A percentile compares a stretch with the other conserved stretches of the same genome.
phyloP scores from a whole-genome alignment of 1,284 basidiomycete genomes.

The Crucibulum parvulum region DNA sequence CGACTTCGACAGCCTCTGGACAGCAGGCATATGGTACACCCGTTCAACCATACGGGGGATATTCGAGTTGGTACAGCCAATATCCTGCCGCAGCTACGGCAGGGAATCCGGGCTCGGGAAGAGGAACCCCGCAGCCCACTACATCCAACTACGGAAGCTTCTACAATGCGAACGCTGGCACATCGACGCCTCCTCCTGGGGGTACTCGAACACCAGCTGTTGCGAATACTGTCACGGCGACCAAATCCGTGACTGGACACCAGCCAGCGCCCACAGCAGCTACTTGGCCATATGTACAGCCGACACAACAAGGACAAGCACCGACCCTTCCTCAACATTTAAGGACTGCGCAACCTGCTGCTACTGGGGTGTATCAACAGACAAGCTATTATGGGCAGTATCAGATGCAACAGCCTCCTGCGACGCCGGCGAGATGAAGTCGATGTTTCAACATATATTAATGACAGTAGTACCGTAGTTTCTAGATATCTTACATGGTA shows the following conservation, averaged over 20 bases:
- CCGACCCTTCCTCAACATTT: conserved; percentile 40
- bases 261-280: conserved; percentile 11
- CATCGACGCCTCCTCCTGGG: conserved; percentile 16
- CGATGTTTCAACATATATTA: conserved; percentile 5
- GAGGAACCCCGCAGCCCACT: conserved; percentile 56
- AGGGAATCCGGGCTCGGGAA: conserved; percentile 44
- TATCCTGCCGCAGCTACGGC: conserved; percentile 34
- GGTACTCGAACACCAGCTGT: conserved; percentile 44
- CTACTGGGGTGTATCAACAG: conserved; percentile 20
- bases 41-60: conserved; percentile 39
- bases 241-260: conserved; percentile 12
- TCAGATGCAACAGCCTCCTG: conserved; percentile 20
- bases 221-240: conserved; percentile 49
- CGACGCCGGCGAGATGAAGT: conserved; percentile 23
- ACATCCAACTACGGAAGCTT: conserved; percentile 40
- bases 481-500: not conserved
- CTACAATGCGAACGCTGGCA: conserved; percentile 26
- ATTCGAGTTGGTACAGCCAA: conserved; percentile 43
- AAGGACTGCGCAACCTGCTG: conserved; percentile 20
- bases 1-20: conserved; percentile 27
- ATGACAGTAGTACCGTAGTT: not conserved
- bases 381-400: conserved; percentile 33
- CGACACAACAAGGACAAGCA: conserved; percentile 15
- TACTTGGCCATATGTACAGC: conserved; percentile 15
- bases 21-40: conserved; percentile 42